Percentiles rank a stretch among this genome's conserved stretches.
Evolutionary conservation across 2,329 filamentous ascomycete species (phyloP).

Genomic region (Cladosporium halotolerans): DNA sequence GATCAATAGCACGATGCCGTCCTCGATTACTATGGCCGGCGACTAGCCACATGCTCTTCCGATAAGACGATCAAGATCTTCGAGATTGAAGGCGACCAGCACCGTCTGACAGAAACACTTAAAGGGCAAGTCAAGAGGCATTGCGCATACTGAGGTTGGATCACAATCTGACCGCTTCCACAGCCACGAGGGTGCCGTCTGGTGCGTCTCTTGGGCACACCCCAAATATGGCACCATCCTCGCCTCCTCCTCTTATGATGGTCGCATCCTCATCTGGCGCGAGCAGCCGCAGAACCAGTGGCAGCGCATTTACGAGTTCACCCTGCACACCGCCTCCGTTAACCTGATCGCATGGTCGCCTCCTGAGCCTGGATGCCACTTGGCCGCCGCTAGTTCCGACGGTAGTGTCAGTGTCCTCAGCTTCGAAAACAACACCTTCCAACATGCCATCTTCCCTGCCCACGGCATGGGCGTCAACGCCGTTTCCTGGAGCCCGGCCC

Average conservation of each 20-base stretch:
- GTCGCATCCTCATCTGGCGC: constrained; percentile 97
- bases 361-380: constrained; percentile 87
- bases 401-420: constrained; percentile 90
- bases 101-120: constrained; percentile 83
- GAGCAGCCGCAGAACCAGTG: constrained; percentile 56
- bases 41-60: constrained; percentile 93
- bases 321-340: constrained; percentile 88
- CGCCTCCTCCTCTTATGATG: constrained; percentile 90
- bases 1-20: constrained; percentile 81
- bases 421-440: constrained; percentile 93
- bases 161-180: background rate
- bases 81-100: constrained; percentile 88
- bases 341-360: constrained; percentile 98
- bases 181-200: constrained; percentile 89
- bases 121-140: constrained; percentile 70
- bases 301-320: constrained; percentile 86
- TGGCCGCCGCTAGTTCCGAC: constrained; percentile 90
- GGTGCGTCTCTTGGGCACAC: constrained; percentile 97
- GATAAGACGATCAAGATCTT: constrained; percentile 99
- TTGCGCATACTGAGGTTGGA: background rate
- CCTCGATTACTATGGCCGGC: constrained; percentile 95
- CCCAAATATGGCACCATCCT: constrained; percentile 98
- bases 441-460: constrained; percentile 80
- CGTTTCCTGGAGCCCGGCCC: constrained; percentile 88
- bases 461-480: constrained; percentile 94